Percentiles rank a stretch among this genome's conserved stretches.
Evolutionary conservation across 148 eudicot species (phyloP).

Genomic region (Nyssa sinensis): DNA sequence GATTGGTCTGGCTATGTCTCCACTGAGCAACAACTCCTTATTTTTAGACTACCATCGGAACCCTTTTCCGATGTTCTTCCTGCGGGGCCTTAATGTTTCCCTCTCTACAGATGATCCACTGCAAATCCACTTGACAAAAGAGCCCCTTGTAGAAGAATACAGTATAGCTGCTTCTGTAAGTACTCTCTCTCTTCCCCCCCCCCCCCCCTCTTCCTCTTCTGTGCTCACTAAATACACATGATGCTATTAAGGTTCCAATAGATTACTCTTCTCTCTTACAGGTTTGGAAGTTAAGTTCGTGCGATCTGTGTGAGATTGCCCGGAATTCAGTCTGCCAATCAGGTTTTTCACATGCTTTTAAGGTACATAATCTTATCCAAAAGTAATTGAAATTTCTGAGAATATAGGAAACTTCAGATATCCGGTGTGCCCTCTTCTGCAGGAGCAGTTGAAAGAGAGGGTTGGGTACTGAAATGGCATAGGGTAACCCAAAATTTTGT

Average conservation of each 20-base stretch:
- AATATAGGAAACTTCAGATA: neutral
- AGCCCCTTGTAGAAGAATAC: constrained; percentile 97
- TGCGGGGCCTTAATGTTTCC: constrained; percentile 94
- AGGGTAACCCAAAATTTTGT: too few relatives aligned
- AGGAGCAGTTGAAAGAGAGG: neutral
- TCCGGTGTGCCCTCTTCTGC: neutral
- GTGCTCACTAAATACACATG: neutral
- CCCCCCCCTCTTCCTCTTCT: neutral
- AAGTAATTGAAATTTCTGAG: neutral
- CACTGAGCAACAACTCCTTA: constrained; percentile 97
- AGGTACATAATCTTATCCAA: constrained; percentile 47
- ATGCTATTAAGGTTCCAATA: neutral
- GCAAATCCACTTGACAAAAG: constrained; percentile 97
- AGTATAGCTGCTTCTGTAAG: constrained; percentile 98
- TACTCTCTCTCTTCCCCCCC: constrained; percentile 8
- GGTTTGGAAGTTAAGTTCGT: constrained; percentile 97
- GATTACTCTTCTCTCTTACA: constrained; percentile 23
- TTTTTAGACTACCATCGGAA: constrained; percentile 97
- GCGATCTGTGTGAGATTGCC: constrained; percentile 97
- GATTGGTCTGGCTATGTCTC: constrained; percentile 99
- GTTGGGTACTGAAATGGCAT: too few relatives aligned
- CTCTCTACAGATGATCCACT: constrained; percentile 97
- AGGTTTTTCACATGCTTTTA: constrained; percentile 89
- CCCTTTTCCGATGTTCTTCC: constrained; percentile 92
- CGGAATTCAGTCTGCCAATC: constrained; percentile 97